Evolutionary conservation across 176 grass and related monocot genomes (phyloP), one percentile per base, ranked within the genome.

Genomic region (Lolium perenne): DNA sequence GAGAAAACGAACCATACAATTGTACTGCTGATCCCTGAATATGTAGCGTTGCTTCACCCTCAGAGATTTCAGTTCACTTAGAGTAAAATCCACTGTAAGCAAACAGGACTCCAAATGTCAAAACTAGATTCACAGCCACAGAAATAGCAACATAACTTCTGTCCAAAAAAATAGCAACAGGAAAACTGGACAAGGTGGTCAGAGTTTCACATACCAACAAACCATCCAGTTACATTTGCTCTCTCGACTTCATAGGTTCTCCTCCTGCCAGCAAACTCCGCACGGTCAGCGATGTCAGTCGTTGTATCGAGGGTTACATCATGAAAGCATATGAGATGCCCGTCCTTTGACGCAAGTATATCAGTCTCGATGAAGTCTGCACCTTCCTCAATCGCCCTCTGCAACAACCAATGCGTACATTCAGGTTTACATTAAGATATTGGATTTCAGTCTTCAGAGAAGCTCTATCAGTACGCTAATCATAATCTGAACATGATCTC

Each of bases 361-460:
- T 97, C 95, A 16, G 95, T 83, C 77, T 97, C 95, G 62, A 94
- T 97, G 83, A 97, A 97, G 74, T 97, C 90, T 16, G 95, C 84
- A 80, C 95, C 95, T 89, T 94, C 92, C 61, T 92, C 88, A 6
- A 97, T 92, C 55, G 95, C 90, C 69, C 92, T 97, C 92, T 97
- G 71, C 51, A 81, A 89, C 25, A 83, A 53, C 10, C 41, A 71
- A 83, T 74, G 38, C 21, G 22, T 66, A 80, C 48, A 54, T 74
- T 63, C 46, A 75, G 63, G n/a, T 66, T 72, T 17, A 17, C 43
- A 47, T 80, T 68, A 66, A 76, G 16, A 75, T 21, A 57, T 3
- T 72, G 25, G 35, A 2, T 49, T 56, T 56, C 20, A 78, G 45
- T 86, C 46, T 60, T 79, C 13, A 83, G n/a, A 86, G 76, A 38